These are phyloP conservation scores for Pilasporangium apinafurcum DNA, from an alignment of 352 stramenopile species.

Conservation along the genomic window DNA sequence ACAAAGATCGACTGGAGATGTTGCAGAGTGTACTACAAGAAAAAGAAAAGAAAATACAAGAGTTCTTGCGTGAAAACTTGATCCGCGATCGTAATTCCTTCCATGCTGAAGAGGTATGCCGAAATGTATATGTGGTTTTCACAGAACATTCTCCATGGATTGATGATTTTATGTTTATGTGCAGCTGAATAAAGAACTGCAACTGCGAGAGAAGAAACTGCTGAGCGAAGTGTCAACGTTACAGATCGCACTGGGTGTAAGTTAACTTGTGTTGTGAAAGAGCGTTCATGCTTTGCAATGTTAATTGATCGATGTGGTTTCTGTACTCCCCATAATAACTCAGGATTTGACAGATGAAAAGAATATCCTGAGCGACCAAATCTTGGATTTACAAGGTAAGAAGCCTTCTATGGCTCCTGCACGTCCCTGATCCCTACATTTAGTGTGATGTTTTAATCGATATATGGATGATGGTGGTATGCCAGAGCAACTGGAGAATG, in stretches of 20 bases:
- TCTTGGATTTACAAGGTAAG: slow-evolving; percentile 43
- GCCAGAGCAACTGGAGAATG: slow-evolving; percentile 55
- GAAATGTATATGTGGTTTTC: not conserved
- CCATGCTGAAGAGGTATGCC: slow-evolving; percentile 39
- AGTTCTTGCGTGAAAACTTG: slow-evolving; percentile 27
- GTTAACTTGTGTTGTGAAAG: not conserved
- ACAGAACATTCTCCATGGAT: too few relatives aligned
- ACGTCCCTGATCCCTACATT: too few relatives aligned
- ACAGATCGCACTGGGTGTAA: slow-evolving; percentile 39
- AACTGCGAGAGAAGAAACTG: slow-evolving; percentile 38
- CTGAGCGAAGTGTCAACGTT: slow-evolving; percentile 50
- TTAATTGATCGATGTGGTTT: not conserved
- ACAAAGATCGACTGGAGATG: slow-evolving; percentile 30
- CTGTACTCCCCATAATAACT: not conserved
- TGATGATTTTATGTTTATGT: not conserved
- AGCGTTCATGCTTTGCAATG: not conserved
- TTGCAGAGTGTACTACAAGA: slow-evolving; percentile 28
- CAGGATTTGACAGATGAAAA: slow-evolving; percentile 59
- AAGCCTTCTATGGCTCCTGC: too few relatives aligned
- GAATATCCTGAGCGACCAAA: slow-evolving; percentile 36
- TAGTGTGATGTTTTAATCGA: too few relatives aligned
- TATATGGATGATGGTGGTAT: not conserved
- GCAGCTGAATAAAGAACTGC: slow-evolving; percentile 37
- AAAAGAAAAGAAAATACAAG: slow-evolving; percentile 42
- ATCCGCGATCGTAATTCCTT: slow-evolving; percentile 24